Evolutionary conservation across 2,329 filamentous ascomycete genomes (phyloP).

Genomic region (Aspergillus sp.): DNA sequence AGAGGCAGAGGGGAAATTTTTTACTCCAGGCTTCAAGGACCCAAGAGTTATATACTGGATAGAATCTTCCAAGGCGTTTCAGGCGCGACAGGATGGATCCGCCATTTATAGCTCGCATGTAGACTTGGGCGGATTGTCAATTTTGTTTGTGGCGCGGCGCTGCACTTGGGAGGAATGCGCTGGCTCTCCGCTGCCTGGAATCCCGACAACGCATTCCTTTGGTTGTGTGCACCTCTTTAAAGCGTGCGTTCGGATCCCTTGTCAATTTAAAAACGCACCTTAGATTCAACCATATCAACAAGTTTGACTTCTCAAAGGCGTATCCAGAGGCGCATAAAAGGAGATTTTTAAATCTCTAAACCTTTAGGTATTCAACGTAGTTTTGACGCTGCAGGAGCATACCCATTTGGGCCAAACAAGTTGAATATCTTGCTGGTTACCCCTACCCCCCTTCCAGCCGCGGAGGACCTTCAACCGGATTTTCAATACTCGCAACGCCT

Average conservation of each 20-base stretch:
- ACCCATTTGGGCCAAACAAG: slow-evolving; percentile 5
- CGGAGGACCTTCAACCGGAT: neutral
- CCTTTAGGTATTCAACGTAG: neutral
- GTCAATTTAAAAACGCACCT: neutral
- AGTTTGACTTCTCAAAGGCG: slow-evolving; percentile 9
- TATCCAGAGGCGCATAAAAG: neutral
- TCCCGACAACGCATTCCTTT: slow-evolving; percentile 18
- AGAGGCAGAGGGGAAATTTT: slow-evolving; percentile 6
- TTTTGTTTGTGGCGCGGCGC: slow-evolving; percentile 15
- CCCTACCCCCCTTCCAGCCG: neutral
- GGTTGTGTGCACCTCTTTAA: neutral
- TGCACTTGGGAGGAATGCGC: slow-evolving; percentile 12
- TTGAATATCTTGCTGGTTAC: slow-evolving; percentile 9
- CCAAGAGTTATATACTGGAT: slow-evolving; percentile 15
- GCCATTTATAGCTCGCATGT: slow-evolving; percentile 21
- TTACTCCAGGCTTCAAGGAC: slow-evolving; percentile 1
- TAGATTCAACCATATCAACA: slow-evolving; percentile 11
- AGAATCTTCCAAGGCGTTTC: neutral
- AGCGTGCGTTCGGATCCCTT: neutral
- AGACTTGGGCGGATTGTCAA: slow-evolving; percentile 16
- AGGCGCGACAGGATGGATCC: neutral
- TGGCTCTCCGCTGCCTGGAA: slow-evolving; percentile 9
- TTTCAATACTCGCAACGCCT: slow-evolving; percentile 3
- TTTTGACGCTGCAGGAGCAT: neutral
- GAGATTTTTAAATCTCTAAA: slow-evolving; percentile 8